Evolutionary conservation across 78 protist species (phyloP), one percentile per base, ranked within the genome.

Genomic region (Dictyostelium intermedium): DNA sequence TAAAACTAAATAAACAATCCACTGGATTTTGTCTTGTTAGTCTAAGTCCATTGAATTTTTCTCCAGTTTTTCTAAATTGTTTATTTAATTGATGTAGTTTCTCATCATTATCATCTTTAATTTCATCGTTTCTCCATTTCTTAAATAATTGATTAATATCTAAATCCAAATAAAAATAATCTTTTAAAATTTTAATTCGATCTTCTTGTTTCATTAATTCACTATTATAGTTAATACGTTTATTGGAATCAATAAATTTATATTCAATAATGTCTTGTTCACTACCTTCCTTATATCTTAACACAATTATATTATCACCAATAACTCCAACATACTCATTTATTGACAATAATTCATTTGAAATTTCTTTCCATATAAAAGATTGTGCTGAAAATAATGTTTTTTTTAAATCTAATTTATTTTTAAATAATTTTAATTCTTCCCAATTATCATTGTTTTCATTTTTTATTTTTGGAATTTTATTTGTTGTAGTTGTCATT

Each of bases 1-100:
- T 97, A 96, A 98, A 98, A 20, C 97, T 87, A 73, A 98, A 91
- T 81, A 97, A 91, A 79, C 97, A 94, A 87, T 97, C 99, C 9
- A 85, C 34, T 4, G 99, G 98, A 7, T 84, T 95, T 83, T 98
- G 98, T 47, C 96, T 66, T 5, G 92, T 50, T 10, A 95, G 5
- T 20, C 96, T 35, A 8, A 96, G 43, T 32, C 96, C 98, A 7
- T 2, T 13, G 25, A 86, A 92, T 23, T 45, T 30, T 13, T 53
- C 37, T 14, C 32, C 14, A 7, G 73, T 63, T 1, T 45, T 43
- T 27, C 37, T 30, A 81, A 92, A 92, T 43, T 53, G 85, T 11
- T 84, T 23, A 53, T 92, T 89, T 66, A 89, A 69, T 41, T 72
- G 53, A 39, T 89, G 94, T 2, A 25, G 2, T 66, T 35, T 9